phyloP scores from a whole-genome alignment of 352 stramenopile genomes.

The Phytophthora cryptogea region DNA sequence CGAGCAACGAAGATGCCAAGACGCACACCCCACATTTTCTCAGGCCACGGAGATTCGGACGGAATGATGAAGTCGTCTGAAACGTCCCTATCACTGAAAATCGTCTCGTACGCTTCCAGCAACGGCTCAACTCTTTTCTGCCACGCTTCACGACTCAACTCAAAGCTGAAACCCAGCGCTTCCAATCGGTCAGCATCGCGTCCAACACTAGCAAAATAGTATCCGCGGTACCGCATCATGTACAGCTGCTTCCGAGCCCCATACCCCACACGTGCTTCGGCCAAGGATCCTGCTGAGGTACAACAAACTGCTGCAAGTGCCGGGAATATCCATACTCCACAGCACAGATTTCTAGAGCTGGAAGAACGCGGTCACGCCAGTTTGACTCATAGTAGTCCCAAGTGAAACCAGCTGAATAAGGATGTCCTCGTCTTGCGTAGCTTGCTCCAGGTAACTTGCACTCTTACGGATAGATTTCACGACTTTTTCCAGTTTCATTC shows the following conservation, averaged over 20 bases:
- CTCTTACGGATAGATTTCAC: not conserved
- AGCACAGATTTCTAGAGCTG: not conserved
- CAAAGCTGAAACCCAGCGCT: conserved; percentile 42
- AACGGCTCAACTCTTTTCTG: not conserved
- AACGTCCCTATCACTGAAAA: not conserved
- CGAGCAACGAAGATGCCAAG: conserved; percentile 2
- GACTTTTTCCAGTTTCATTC: not conserved
- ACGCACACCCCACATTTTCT: conserved; percentile 56
- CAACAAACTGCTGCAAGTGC: not conserved
- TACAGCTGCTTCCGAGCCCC: not conserved
- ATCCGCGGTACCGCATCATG: conserved; percentile 25
- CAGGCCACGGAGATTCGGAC: conserved; percentile 56
- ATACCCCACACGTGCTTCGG: not conserved
- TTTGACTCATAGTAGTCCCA: not conserved
- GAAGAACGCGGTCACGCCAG: not conserved
- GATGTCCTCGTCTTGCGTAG: not conserved
- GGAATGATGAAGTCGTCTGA: conserved; percentile 88
- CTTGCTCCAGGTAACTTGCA: not conserved
- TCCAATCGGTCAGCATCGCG: not conserved
- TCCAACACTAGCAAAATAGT: conserved; percentile 43
- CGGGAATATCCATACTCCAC: not conserved
- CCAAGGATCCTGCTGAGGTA: not conserved
- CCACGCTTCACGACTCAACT: not conserved
- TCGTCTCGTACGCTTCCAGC: not conserved
- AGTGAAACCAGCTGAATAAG: not conserved